Percentiles rank a stretch among this genome's conserved stretches.
Conservation (phyloP, 2,329 filamentous ascomycete species). For the Colletotrichum tabaci region DNA sequence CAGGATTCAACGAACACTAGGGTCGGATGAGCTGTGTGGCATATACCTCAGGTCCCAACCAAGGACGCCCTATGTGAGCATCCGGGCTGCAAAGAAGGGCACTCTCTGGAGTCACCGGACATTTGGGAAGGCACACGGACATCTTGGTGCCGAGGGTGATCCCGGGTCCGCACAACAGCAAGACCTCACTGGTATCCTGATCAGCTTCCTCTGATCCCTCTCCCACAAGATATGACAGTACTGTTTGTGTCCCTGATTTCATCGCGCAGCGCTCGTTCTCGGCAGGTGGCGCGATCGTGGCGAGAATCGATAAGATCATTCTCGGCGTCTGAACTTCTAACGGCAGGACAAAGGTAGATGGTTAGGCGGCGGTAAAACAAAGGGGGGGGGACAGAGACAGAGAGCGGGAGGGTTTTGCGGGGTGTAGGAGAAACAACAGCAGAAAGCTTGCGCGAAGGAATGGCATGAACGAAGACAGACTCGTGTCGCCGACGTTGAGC, state of each 20-base stretch:
- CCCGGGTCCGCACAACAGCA: background rate
- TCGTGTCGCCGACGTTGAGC: slow-evolving; percentile 13
- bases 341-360: slow-evolving; percentile 9
- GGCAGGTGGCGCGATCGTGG: slow-evolving; percentile 20
- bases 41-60: slow-evolving; percentile 5
- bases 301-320: slow-evolving; percentile 26
- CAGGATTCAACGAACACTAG: background rate
- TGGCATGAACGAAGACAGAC: slow-evolving; percentile 31
- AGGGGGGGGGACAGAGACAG: too few relatives aligned
- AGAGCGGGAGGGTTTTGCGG: slow-evolving; percentile 2
- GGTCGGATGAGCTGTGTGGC: slow-evolving; percentile 24
- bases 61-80: background rate
- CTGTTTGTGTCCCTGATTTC: slow-evolving; percentile 23
- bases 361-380: background rate
- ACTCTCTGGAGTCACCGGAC: too few relatives aligned
- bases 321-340: slow-evolving; percentile 22
- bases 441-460: slow-evolving; percentile 21
- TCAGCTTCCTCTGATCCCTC: background rate
- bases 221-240: background rate
- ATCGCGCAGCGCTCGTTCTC: slow-evolving; percentile 18
- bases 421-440: slow-evolving; percentile 20
- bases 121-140: background rate
- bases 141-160: background rate
- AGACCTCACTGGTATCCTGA: background rate
- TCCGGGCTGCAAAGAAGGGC: background rate